Evolutionary conservation across 345 rosid species (phyloP).

Genomic region (Eucalyptus virginea): DNA sequence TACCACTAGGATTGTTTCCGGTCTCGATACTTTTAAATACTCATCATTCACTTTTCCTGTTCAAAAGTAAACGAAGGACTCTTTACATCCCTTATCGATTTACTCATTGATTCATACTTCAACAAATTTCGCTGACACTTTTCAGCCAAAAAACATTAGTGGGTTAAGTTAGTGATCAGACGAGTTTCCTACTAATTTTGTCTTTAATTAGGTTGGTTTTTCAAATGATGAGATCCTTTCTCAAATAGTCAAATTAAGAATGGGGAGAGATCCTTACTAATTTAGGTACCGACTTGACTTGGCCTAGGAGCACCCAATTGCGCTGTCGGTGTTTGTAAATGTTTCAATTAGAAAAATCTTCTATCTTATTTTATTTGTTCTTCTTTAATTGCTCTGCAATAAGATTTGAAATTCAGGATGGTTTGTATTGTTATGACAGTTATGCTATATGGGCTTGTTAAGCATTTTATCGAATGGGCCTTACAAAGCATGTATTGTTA

Average conservation of each 20-base stretch:
- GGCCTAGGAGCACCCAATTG: not conserved
- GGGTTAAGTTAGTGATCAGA: not conserved
- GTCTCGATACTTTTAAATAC: fast-evolving
- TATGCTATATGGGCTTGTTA: not conserved
- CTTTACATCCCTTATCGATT: not conserved
- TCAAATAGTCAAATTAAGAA: not conserved
- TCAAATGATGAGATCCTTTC: not conserved
- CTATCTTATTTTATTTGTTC: too few species aligned
- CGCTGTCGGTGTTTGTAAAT: not conserved
- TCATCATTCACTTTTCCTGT: fast-evolving
- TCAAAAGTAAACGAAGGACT: fast-evolving
- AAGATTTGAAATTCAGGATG: too few species aligned
- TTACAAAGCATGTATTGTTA: fast-evolving
- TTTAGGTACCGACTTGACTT: not conserved
- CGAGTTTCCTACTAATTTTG: not conserved
- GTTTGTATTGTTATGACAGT: too few species aligned
- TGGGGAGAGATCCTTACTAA: not conserved
- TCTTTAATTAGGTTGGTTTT: not conserved
- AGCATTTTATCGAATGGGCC: not conserved
- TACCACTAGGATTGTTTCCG: too few species aligned
- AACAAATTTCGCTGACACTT: not conserved
- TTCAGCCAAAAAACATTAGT: fast-evolving
- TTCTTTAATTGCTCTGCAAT: not conserved
- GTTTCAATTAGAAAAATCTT: not conserved
- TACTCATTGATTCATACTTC: not conserved